Evolutionary conservation across 352 stramenopile genomes (phyloP).

Genomic region (Phytophthora rubi): DNA sequence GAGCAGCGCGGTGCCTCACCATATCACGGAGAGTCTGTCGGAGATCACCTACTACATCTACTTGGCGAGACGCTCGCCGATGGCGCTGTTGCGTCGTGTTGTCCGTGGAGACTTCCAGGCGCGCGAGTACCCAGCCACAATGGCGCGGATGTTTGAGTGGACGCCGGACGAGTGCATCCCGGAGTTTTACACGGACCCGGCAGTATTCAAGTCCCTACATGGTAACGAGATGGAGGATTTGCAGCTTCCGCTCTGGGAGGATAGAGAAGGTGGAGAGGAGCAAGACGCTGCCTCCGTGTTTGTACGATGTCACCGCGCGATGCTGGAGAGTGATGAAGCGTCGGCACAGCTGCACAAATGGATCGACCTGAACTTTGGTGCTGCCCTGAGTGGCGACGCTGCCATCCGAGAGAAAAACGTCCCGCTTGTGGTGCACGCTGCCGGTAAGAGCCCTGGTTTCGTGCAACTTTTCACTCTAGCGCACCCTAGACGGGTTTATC

Average conservation of each 20-base stretch:
- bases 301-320: slow-evolving; percentile 87
- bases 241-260: slow-evolving; percentile 79
- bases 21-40: slow-evolving; percentile 95
- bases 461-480: slow-evolving; percentile 65
- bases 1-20: slow-evolving; percentile 89
- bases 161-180: slow-evolving; percentile 97
- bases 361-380: slow-evolving; percentile 98
- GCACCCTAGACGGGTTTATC: slow-evolving; percentile 43
- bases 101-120: slow-evolving; percentile 94
- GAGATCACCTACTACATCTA: slow-evolving; percentile 98
- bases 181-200: slow-evolving; percentile 93
- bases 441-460: slow-evolving; percentile 77
- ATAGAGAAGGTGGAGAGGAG: slow-evolving; percentile 20
- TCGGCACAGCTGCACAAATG: slow-evolving; percentile 90
- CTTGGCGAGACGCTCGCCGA: slow-evolving; percentile 89
- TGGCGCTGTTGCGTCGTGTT: slow-evolving; percentile 82
- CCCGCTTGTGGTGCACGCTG: slow-evolving; percentile 59
- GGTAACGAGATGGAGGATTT: slow-evolving; percentile 72
- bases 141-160: slow-evolving; percentile 93
- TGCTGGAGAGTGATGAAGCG: slow-evolving; percentile 93
- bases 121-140: slow-evolving; percentile 93
- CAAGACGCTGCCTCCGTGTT: slow-evolving; percentile 63
- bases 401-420: slow-evolving; percentile 93
- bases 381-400: slow-evolving; percentile 73
- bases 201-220: slow-evolving; percentile 89